Evolutionary conservation across 371 early-diverging fungal genomes (phyloP), one percentile per base, ranked within the genome.

Genomic region (Entomophthora muscae): DNA sequence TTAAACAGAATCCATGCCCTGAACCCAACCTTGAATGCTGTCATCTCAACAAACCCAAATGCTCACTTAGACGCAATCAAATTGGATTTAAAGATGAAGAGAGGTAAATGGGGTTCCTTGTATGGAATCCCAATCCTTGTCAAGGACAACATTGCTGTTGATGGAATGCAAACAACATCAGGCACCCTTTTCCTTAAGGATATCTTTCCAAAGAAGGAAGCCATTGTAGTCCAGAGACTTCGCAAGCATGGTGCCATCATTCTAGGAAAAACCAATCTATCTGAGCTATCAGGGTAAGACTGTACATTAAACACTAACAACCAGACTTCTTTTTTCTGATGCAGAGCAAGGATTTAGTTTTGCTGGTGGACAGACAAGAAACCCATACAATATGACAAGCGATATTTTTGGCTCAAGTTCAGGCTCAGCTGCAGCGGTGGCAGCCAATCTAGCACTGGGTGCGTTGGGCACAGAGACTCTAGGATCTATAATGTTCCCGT

Each of bases 81-180:
- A 0, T 61, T 66, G 26, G 66, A 66, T 51, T n/a, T n/a, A n/a
- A n/a, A n/a, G n/a, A n/a, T n/a, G n/a, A n/a, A n/a, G n/a, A n/a
- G n/a, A n/a, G n/a, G n/a, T n/a, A 7, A 26, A 22, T 55, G 22
- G 56, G 42, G 42, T 5, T 17, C 42, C 0, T 59, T 87, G 26
- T 81, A 83, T 65, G 87, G 84, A 1, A 70, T 77, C 1, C 71
- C 81, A 0, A 70, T 88, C 30, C 85, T 78, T 32, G 69, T 85
- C 67, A 90, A 90, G 66, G 86, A 83, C 74, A 86, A 86, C 61
- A 74, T 90, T 53, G 81, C 82, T 32, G 60, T 54, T 1, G 71
- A 71, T 22, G 63, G 42, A 24, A 66, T 83, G 52, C 75, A 80
- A 2, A 84, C 86, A 0, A 84, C 84, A 0, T 87, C 88, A 66